Conservation (phyloP, 1,284 basidiomycete species). For the Mycena sp. region DNA sequence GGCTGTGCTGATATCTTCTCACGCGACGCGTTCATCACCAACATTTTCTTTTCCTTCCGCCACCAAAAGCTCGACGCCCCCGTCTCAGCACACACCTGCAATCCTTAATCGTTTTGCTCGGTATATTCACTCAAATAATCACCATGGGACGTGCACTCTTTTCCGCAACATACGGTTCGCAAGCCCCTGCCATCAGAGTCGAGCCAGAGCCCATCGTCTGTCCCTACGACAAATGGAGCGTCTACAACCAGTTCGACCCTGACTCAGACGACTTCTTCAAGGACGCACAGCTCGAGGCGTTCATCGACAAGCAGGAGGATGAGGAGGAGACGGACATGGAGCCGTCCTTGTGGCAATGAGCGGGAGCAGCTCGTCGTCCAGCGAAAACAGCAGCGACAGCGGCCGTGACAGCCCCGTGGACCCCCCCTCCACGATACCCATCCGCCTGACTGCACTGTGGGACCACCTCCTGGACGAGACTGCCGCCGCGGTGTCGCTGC, state of each 20-base stretch:
- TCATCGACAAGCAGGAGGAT: constrained; percentile 55
- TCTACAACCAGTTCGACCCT: constrained; percentile 78
- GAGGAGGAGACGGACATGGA: constrained; percentile 22
- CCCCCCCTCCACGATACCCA: constrained; percentile 48
- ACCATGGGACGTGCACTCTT: constrained; percentile 76
- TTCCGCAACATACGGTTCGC: constrained; percentile 53
- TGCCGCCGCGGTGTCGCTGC: not conserved
- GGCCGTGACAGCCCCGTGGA: constrained; percentile 54
- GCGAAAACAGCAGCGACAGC: constrained; percentile 45
- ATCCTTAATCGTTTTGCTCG: constrained; percentile 37
- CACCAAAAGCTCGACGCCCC: constrained; percentile 31
- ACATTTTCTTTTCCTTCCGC: constrained; percentile 24
- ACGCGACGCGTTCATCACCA: no score
- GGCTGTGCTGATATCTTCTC: no score
- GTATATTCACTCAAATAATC: constrained; percentile 25
- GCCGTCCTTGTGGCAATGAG: constrained; percentile 31
- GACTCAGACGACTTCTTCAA: constrained; percentile 80
- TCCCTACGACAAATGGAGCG: constrained; percentile 65
- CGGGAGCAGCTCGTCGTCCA: constrained; percentile 32
- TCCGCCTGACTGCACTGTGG: constrained; percentile 46
- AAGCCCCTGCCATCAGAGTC: constrained; percentile 56
- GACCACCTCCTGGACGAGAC: constrained; percentile 23
- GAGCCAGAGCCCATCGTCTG: constrained; percentile 52
- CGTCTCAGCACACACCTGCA: constrained; percentile 21
- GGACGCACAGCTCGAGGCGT: constrained; percentile 73